phyloP scores from a whole-genome alignment of 768 basidiomycete genomes.

The Phanerochaete carnosa region DNA sequence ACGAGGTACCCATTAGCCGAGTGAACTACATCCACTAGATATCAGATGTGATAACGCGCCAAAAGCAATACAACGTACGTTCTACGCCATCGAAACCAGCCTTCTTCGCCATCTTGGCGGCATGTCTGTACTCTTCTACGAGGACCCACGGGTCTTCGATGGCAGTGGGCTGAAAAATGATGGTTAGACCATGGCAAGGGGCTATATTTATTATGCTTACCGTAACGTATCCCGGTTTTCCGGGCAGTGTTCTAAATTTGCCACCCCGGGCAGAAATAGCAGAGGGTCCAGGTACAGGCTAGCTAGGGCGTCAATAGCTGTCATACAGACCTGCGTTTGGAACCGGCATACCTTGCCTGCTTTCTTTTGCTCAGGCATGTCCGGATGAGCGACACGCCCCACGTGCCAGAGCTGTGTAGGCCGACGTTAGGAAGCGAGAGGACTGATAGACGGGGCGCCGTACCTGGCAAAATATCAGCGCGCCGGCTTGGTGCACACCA shows the following conservation, averaged over 20 bases:
- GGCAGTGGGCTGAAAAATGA: slow-evolving; percentile 1
- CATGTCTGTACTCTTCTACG: slow-evolving; percentile 1
- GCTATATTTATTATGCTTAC: not conserved
- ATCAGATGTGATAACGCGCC: slow-evolving; percentile 26
- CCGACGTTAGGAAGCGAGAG: not conserved
- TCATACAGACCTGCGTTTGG: not conserved
- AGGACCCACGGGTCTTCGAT: slow-evolving; percentile 3
- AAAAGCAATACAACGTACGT: slow-evolving; percentile 13
- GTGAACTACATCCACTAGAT: slow-evolving; percentile 11
- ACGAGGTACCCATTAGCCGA: slow-evolving; percentile 29
- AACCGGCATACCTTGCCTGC: not conserved
- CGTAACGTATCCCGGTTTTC: slow-evolving; percentile 4
- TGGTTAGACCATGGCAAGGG: not conserved
- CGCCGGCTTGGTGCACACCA: slow-evolving; percentile 4
- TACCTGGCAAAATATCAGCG: slow-evolving; percentile 10
- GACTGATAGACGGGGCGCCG: not conserved
- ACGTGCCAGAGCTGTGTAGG: slow-evolving; percentile 5
- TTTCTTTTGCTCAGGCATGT: slow-evolving; percentile 9
- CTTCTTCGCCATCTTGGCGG: slow-evolving; percentile 24
- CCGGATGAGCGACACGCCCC: slow-evolving; percentile 6
- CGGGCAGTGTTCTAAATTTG: slow-evolving; percentile 8
- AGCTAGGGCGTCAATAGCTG: not conserved
- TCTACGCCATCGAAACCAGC: slow-evolving; percentile 50
- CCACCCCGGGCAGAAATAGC: slow-evolving; percentile 7
- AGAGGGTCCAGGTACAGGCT: slow-evolving; percentile 8